Evolutionary conservation across 371 early-diverging fungal genomes (phyloP).

Genomic region (Circinella minor): DNA sequence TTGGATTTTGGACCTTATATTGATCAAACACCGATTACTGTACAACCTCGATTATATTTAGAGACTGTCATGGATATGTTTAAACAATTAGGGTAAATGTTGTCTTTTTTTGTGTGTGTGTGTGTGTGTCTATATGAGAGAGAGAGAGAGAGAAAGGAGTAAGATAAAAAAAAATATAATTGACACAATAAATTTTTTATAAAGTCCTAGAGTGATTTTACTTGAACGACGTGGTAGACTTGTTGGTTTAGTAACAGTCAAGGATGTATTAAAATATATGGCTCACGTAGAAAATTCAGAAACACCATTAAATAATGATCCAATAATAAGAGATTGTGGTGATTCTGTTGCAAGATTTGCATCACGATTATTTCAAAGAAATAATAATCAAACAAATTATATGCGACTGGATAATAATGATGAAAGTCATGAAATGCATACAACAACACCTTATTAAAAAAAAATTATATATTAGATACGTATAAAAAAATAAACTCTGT

Average conservation of each 20-base stretch:
- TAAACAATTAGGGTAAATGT: constrained; percentile 79
- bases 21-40: constrained; percentile 86
- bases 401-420: constrained; percentile 14
- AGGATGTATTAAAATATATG: constrained; percentile 77
- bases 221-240: constrained; percentile 72
- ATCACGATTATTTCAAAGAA: neutral
- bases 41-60: constrained; percentile 78
- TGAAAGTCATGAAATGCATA: constrained; percentile 25
- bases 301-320: neutral
- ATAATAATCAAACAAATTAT: neutral
- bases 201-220: constrained; percentile 76
- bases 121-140: no score
- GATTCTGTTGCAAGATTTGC: neutral
- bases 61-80: constrained; percentile 93
- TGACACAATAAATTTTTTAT: neutral
- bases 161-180: constrained; percentile 8
- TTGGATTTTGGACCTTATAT: constrained; percentile 79
- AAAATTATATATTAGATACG: no score
- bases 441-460: neutral
- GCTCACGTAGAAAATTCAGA: constrained; percentile 52
- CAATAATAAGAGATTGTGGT: neutral
- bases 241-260: constrained; percentile 78
- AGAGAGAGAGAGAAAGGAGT: neutral
- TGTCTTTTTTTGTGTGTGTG: no score
- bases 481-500: no score